Evolutionary conservation across 2,329 filamentous ascomycete genomes (phyloP).

Genomic region (Verticillium nonalfalfae): DNA sequence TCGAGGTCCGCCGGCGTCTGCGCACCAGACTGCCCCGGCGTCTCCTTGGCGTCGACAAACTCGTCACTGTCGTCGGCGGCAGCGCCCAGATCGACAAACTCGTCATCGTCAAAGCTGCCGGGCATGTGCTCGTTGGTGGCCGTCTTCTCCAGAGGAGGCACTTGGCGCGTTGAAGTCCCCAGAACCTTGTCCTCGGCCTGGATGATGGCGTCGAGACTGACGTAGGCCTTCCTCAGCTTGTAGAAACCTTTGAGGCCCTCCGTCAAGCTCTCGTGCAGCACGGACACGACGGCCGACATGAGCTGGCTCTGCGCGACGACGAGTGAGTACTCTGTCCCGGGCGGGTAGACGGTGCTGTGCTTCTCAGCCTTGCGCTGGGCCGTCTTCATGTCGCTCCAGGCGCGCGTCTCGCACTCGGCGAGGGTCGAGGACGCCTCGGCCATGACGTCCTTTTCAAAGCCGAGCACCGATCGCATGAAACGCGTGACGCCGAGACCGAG

Average conservation of each 20-base stretch:
- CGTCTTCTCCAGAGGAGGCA: not conserved
- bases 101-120: slow-evolving; percentile 26
- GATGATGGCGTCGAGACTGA: slow-evolving; percentile 74
- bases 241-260: slow-evolving; percentile 91
- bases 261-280: slow-evolving; percentile 87
- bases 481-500: slow-evolving; percentile 74
- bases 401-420: slow-evolving; percentile 67
- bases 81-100: slow-evolving; percentile 20
- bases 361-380: slow-evolving; percentile 41
- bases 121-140: slow-evolving; percentile 29
- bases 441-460: slow-evolving; percentile 91
- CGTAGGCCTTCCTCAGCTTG: slow-evolving; percentile 82
- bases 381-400: slow-evolving; percentile 69
- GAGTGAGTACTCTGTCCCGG: slow-evolving; percentile 81
- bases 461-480: slow-evolving; percentile 81
- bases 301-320: slow-evolving; percentile 81
- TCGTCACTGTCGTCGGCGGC: slow-evolving; percentile 33
- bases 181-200: slow-evolving; percentile 58
- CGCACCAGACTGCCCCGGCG: slow-evolving; percentile 24
- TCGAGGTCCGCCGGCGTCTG: slow-evolving; percentile 29
- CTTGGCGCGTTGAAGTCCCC: slow-evolving; percentile 3
- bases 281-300: slow-evolving; percentile 81
- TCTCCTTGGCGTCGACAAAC: slow-evolving; percentile 52
- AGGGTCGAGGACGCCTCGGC: slow-evolving; percentile 70
- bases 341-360: slow-evolving; percentile 57